Conservation (phyloP, 2,329 filamentous ascomycete species). For the Cucurbitaria berberidis region DNA sequence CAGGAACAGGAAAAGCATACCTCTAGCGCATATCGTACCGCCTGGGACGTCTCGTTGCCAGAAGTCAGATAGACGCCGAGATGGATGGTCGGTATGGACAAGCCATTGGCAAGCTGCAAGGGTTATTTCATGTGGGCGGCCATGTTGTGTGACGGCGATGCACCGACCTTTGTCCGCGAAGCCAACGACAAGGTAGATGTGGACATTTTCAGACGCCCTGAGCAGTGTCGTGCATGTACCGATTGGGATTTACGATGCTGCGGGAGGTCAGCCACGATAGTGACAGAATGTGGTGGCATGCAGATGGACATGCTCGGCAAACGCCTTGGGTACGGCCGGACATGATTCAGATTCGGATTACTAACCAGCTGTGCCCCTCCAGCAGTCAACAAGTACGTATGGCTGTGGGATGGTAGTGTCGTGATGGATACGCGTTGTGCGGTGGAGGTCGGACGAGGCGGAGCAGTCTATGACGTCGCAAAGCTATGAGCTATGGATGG, state of each 20-base stretch:
- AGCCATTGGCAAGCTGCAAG: constrained; percentile 61
- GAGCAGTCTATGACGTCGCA: constrained; percentile 8
- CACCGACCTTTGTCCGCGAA: constrained; percentile 49
- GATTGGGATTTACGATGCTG: constrained; percentile 35
- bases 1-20: constrained; percentile 46
- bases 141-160: constrained; percentile 5
- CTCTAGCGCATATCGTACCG: constrained; percentile 64
- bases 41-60: constrained; percentile 63
- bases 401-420: too few relatives aligned
- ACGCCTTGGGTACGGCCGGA: constrained; percentile 10
- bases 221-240: constrained; percentile 15
- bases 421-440: constrained; percentile 22
- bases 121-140: constrained; percentile 27
- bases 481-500: not conserved
- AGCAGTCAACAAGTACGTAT: too few relatives aligned
- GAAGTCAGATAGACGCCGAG: constrained; percentile 76
- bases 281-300: constrained; percentile 15
- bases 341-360: too few relatives aligned
- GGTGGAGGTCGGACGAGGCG: constrained; percentile 26
- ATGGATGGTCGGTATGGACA: constrained; percentile 73
- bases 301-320: constrained; percentile 37
- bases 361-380: too few relatives aligned
- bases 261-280: constrained; percentile 25
- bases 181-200: constrained; percentile 50
- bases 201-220: constrained; percentile 35